Percentiles rank a stretch among this genome's conserved stretches.
These are phyloP conservation scores for Fusarium secorum DNA, from an alignment of 2,329 filamentous ascomycete genomes.

Conservation along the genomic window DNA sequence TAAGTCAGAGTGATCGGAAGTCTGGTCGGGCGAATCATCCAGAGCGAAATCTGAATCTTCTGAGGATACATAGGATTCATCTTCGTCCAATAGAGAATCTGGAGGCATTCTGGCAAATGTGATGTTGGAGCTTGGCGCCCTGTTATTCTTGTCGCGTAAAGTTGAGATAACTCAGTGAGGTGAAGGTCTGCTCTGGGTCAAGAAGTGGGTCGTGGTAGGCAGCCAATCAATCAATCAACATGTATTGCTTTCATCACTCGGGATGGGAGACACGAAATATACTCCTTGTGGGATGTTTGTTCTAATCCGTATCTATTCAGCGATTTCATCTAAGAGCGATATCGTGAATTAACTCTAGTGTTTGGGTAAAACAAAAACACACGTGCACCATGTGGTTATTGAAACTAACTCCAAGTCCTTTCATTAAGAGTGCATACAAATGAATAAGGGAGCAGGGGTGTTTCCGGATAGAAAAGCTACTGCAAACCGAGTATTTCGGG, in stretches of 20 bases:
- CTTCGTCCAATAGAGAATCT: slow-evolving; percentile 54
- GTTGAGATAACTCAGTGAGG: neutral
- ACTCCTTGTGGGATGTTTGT: neutral
- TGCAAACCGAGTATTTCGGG: neutral
- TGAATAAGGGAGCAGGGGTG: neutral
- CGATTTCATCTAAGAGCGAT: neutral
- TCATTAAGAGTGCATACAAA: neutral
- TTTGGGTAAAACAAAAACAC: neutral
- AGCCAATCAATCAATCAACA: slow-evolving; percentile 39
- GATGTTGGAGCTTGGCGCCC: neutral
- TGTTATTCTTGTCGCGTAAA: neutral
- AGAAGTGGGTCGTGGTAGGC: slow-evolving; percentile 11
- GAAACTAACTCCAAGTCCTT: neutral
- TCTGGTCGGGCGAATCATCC: slow-evolving; percentile 59
- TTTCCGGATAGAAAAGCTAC: neutral
- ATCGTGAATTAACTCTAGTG: too few relatives aligned
- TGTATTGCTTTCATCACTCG: neutral
- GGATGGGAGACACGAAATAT: neutral
- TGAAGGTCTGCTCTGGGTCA: neutral
- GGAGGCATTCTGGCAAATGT: slow-evolving; percentile 51
- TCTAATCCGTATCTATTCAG: neutral
- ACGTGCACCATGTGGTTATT: neutral
- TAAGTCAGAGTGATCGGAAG: slow-evolving; percentile 60
- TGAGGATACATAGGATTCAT: slow-evolving; percentile 71
- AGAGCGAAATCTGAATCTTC: slow-evolving; percentile 78